These are phyloP conservation scores for Neurospora sp. DNA, from an alignment of 495 filamentous ascomycete species.

Conservation along the genomic window DNA sequence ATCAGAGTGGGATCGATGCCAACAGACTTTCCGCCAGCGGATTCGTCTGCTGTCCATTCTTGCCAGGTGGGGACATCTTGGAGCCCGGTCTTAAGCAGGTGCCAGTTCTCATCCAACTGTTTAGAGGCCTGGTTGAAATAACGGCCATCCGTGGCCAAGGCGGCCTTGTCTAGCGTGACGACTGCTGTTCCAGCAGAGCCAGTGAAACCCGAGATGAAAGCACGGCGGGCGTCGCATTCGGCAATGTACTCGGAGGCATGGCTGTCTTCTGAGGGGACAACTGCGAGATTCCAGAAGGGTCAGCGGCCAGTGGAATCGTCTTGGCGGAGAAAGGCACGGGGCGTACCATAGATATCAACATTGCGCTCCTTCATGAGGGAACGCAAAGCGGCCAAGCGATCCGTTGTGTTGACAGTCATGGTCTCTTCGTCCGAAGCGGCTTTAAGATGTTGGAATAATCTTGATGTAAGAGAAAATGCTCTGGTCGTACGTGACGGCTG, in stretches of 20 bases:
- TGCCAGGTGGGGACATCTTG: constrained; percentile 95
- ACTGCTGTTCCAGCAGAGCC: constrained; percentile 93
- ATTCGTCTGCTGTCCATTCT: constrained; percentile 87
- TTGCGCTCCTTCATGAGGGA: constrained; percentile 80
- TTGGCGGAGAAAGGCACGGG: not conserved
- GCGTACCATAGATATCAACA: constrained; percentile 88
- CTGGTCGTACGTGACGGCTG: not conserved
- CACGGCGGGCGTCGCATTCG: constrained; percentile 80
- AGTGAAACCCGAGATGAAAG: constrained; percentile 88
- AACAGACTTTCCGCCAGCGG: constrained; percentile 73
- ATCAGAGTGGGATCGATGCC: constrained; percentile 89
- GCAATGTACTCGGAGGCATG: constrained; percentile 98
- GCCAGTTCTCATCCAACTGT: constrained; percentile 89
- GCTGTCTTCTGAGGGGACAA: constrained; percentile 94
- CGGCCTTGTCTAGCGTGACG: constrained; percentile 75
- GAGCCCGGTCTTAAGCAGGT: constrained; percentile 81
- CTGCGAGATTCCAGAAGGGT: constrained; percentile 33
- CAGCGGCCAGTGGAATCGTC: not conserved
- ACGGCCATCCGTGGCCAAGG: constrained; percentile 87
- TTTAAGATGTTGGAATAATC: not conserved
- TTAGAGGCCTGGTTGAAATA: constrained; percentile 97
- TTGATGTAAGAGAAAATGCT: not conserved
- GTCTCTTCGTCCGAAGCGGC: constrained; percentile 43
- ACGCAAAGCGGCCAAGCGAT: constrained; percentile 65
- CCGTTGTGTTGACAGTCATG: constrained; percentile 73